Conservation (phyloP, 805 yeast genomes). For the Dipodascopsis tothii region DNA sequence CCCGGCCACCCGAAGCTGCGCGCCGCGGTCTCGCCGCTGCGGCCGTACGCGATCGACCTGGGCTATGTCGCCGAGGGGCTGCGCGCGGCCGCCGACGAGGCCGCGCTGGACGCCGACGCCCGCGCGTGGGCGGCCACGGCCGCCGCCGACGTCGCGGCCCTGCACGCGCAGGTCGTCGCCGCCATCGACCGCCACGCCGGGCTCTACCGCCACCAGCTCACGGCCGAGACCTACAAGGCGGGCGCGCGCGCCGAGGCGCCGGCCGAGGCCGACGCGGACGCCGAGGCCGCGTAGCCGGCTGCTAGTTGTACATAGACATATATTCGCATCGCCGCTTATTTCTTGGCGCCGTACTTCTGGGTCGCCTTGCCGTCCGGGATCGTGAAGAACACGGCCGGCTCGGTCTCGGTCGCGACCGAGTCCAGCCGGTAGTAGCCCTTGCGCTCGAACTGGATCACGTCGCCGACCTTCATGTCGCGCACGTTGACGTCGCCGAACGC, state of each 20-base stretch:
- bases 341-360: slow-evolving; percentile 67
- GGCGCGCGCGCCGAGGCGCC: too few species aligned
- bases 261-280: too few species aligned
- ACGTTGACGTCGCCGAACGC: slow-evolving; percentile 80
- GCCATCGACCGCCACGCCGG: not conserved
- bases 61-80: not conserved
- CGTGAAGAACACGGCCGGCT: slow-evolving; percentile 73
- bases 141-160: not conserved
- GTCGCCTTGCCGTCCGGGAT: slow-evolving; percentile 92
- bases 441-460: slow-evolving; percentile 89
- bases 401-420: slow-evolving; percentile 43
- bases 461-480: slow-evolving; percentile 70
- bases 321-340: too few species aligned
- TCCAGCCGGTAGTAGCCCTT: slow-evolving; percentile 92
- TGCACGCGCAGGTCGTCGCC: not conserved
- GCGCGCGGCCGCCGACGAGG: not conserved
- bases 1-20: too few species aligned
- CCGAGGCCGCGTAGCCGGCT: too few species aligned
- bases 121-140: not conserved
- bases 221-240: not conserved
- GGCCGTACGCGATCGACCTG: too few species aligned
- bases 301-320: too few species aligned
- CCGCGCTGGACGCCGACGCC: not conserved
- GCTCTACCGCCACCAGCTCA: not conserved
- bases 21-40: too few species aligned